Evolutionary conservation across 352 stramenopile species (phyloP).

Genomic region (Thalassiosira hispida): DNA sequence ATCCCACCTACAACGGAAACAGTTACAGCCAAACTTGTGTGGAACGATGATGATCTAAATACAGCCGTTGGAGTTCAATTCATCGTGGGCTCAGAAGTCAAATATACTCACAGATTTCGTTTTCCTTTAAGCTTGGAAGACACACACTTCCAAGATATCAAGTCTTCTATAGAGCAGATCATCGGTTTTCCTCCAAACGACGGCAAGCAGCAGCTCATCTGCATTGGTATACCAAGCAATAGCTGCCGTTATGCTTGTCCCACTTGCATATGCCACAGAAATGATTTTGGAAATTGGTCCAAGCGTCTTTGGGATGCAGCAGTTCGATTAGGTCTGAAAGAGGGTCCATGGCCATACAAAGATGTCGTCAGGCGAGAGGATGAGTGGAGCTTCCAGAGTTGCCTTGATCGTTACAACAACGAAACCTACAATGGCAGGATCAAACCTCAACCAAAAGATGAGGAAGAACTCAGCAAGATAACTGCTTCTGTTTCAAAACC

Average conservation of each 20-base stretch:
- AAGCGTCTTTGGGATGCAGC: constrained; percentile 8
- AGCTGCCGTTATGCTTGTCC: constrained; percentile 3
- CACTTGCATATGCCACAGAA: neutral
- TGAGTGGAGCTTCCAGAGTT: neutral
- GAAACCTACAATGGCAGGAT: neutral
- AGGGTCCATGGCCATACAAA: constrained; percentile 1
- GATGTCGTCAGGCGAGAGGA: neutral
- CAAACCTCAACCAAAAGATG: neutral
- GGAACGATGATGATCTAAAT: neutral
- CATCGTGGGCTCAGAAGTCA: neutral
- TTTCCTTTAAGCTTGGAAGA: neutral
- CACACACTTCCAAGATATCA: neutral
- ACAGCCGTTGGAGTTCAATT: constrained; percentile 12
- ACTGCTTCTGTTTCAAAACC: neutral
- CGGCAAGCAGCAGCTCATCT: constrained; percentile 4
- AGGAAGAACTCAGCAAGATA: neutral
- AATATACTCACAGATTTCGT: constrained; percentile 6
- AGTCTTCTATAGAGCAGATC: neutral
- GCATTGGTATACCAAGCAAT: neutral
- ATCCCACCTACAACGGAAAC: constrained; percentile 1
- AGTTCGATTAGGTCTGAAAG: neutral
- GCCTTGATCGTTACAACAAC: neutral
- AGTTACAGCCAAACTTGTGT: constrained; percentile 6
- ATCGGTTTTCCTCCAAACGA: constrained; percentile 14
- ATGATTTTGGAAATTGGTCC: constrained; percentile 13